Conservation (phyloP, 208 protist genomes). For the Angomonas ambiguus region DNA sequence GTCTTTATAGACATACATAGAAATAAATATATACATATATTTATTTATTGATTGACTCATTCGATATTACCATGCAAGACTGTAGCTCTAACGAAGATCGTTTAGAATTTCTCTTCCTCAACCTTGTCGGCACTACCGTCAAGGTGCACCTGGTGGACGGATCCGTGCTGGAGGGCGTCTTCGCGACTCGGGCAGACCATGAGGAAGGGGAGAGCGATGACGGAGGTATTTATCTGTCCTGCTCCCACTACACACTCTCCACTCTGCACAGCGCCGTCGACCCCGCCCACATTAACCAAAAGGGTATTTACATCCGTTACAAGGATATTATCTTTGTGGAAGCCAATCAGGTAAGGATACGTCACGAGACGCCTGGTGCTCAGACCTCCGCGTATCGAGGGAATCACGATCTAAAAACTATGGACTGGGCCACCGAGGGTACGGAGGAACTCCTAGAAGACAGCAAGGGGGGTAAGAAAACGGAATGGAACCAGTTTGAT, state of each 20-base stretch:
- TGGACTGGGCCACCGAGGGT: slow-evolving; percentile 68
- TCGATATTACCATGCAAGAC: not conserved
- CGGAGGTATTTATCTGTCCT: slow-evolving; percentile 60
- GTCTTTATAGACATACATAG: too few relatives aligned
- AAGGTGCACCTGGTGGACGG: slow-evolving; percentile 74
- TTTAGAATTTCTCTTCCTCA: slow-evolving; percentile 87
- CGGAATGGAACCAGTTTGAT: slow-evolving; percentile 86
- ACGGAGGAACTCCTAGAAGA: slow-evolving; percentile 63
- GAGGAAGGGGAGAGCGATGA: slow-evolving; percentile 33
- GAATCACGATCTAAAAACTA: slow-evolving; percentile 55
- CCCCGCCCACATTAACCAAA: slow-evolving; percentile 28
- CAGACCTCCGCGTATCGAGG: slow-evolving; percentile 41
- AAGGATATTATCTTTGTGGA: slow-evolving; percentile 78
- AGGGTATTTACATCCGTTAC: slow-evolving; percentile 51
- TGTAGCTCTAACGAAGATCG: slow-evolving; percentile 70
- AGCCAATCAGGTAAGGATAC: slow-evolving; percentile 53
- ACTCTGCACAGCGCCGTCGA: slow-evolving; percentile 43
- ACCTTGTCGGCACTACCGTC: slow-evolving; percentile 82
- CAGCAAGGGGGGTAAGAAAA: slow-evolving; percentile 32
- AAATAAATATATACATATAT: slow-evolving; percentile 17
- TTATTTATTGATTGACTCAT: not conserved
- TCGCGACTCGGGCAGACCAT: slow-evolving; percentile 75
- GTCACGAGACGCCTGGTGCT: slow-evolving; percentile 60
- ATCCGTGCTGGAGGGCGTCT: slow-evolving; percentile 68
- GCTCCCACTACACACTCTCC: slow-evolving; percentile 48